Percentiles rank a stretch among this genome's conserved stretches.
Conservation (phyloP, 1,284 basidiomycete genomes). For the Trichosporon faecale region DNA sequence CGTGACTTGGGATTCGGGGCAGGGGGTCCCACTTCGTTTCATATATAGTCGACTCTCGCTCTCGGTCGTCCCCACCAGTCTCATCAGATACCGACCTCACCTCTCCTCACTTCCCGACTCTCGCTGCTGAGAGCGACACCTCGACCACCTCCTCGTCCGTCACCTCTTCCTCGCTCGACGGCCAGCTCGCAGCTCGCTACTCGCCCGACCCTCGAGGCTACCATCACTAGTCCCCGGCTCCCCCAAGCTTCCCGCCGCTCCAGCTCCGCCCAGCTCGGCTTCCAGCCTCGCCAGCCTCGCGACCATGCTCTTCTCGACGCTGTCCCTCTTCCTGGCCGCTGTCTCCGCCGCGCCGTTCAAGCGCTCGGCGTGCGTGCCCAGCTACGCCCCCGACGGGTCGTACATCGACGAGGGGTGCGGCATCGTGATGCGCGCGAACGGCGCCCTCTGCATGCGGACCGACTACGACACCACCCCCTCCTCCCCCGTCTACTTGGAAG, state of each 20-base stretch:
- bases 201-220: no score
- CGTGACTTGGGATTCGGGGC: background rate
- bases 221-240: no score
- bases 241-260: no score
- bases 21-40: background rate
- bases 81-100: background rate
- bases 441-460: slow-evolving; percentile 3
- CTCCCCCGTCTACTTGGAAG: background rate
- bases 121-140: background rate
- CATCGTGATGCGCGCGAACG: background rate
- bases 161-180: no score
- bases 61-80: background rate
- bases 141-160: no score
- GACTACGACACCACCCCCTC: background rate
- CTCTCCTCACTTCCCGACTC: background rate
- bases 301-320: background rate
- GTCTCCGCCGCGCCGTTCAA: background rate
- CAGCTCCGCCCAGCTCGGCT: background rate
- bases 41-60: no score
- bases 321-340: background rate
- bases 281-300: background rate
- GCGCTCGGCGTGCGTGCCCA: background rate
- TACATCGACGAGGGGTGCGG: slow-evolving; percentile 10
- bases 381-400: background rate
- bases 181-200: no score